Base-by-base conservation (phyloP, 192 early-diverging fungal species). In the Powellomyces hirtus region DNA sequence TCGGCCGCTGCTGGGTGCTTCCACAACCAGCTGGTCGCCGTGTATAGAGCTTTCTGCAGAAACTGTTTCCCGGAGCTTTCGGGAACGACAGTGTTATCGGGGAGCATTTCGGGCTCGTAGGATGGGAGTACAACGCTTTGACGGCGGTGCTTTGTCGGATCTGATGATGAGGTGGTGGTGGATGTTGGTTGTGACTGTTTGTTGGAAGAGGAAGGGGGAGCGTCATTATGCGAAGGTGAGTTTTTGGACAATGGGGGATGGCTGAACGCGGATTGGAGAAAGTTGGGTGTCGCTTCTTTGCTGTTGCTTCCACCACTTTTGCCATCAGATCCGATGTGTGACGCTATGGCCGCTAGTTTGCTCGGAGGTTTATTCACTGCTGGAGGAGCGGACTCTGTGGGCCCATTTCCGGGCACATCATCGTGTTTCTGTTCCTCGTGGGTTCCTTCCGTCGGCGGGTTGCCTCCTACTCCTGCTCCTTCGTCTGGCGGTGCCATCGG, bases 91-190 rank as follows among this genome's bases (percentile, higher is more conserved):
- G 70, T 68, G 62, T 76, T 72, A 38, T 76, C 75, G 31, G 64
- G 38, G 56, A 55, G 30, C 8, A 79, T 64, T 45, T 71, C 37
- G 5, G 69, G 61, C 62, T 71, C 70, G 51, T 73, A 79, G 7
- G 74, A 76, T 14, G 77, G 73, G 40, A 75, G 51, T 20, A 75
- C 77, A 6, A 71, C 61, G 49, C 56, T 71, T 26, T 52, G 59
- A 7, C 68, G 68, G 4, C 59, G 59, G 51, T 69, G 60, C 49
- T 69, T 69, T 13, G 36, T 34, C 10, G 55, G 50, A 24, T 67
- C 65, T 5, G 65, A 26, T 14, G 42, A 20, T 38, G 58, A 10
- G 18, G 58, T 18, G 10, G 59, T 58, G n/a, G n/a, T 46, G 44
- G 53, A n/a, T 56, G 53, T 56, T 56, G 18, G 53, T n/a, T n/a